Evolutionary conservation across 306 rosid genomes (phyloP).

Genomic region (Phaseolus lunatus): DNA sequence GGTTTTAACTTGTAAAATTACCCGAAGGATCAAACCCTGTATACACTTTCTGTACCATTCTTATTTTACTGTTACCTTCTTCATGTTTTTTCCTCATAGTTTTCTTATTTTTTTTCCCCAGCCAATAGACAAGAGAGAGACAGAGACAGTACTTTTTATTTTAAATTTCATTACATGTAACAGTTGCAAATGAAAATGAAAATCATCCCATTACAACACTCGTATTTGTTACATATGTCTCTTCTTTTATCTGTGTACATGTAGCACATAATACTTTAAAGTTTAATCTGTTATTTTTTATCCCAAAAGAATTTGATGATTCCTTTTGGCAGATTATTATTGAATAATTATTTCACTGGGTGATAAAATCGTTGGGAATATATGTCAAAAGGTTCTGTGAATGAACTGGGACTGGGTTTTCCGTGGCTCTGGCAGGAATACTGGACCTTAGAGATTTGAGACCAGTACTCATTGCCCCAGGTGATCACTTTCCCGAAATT

Average conservation of each 20-base stretch:
- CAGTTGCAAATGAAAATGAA: conserved; percentile 49
- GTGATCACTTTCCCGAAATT: neutral
- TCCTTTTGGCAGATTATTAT: neutral
- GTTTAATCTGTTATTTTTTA: neutral
- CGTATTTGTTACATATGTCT: conserved; percentile 22
- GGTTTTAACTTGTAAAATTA: conserved; percentile 60
- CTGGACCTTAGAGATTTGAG: neutral
- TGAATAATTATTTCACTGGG: neutral
- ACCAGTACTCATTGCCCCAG: neutral
- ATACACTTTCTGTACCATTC: conserved; percentile 40
- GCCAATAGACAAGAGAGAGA: conserved; percentile 15
- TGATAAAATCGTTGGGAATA: neutral
- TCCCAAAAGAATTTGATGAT: neutral
- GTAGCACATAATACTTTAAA: conserved; percentile 6
- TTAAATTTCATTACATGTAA: conserved; percentile 43
- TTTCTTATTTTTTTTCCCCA: neutral
- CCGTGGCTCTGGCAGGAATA: neutral
- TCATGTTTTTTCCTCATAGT: conserved; percentile 20
- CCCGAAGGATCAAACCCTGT: conserved; percentile 34
- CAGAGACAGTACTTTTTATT: conserved; percentile 6
- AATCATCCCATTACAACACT: conserved; percentile 32
- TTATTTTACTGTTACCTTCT: conserved; percentile 25
- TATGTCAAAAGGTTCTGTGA: conserved; percentile 10
- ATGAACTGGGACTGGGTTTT: neutral
- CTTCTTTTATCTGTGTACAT: conserved; percentile 11